Evolutionary conservation across 805 yeast genomes (phyloP).

Genomic region (Kodamaea nitidulidarum): DNA sequence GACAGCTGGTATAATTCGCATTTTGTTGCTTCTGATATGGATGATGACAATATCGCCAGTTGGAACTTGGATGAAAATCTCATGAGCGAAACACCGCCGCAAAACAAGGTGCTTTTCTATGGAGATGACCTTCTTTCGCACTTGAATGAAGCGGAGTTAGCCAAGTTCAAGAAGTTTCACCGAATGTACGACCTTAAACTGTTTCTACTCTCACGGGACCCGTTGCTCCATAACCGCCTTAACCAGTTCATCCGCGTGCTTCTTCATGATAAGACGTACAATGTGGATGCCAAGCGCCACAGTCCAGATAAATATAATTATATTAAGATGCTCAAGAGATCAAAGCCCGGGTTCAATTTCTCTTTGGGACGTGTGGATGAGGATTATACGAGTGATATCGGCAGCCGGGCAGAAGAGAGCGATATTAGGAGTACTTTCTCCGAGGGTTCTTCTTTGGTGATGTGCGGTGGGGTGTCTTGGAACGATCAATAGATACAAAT

Average conservation of each 20-base stretch:
- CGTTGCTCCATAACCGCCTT: constrained; percentile 2
- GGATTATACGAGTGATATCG: constrained; percentile 3
- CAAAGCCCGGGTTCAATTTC: background rate
- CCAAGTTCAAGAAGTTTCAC: constrained; percentile 23
- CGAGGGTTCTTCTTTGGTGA: constrained; percentile 15
- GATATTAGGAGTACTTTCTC: constrained; percentile 11
- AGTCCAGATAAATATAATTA: background rate
- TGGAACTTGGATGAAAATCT: constrained; percentile 34
- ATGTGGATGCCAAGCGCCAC: background rate
- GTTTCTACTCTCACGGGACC: constrained; percentile 8
- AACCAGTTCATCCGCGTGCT: constrained; percentile 6
- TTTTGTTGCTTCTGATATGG: constrained; percentile 11
- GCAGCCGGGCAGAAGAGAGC: background rate
- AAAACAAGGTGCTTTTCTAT: constrained; percentile 18
- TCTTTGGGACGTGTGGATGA: no score
- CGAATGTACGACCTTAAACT: constrained; percentile 13
- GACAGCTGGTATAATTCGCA: constrained; percentile 13
- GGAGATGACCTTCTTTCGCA: constrained; percentile 29
- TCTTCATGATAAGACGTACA: constrained; percentile 3
- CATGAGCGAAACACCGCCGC: constrained; percentile 7
- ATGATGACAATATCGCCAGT: constrained; percentile 34
- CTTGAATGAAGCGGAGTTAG: constrained; percentile 21
- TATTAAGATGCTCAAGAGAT: constrained; percentile 1
- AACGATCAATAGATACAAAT: constrained; percentile 6
- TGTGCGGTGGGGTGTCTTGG: constrained; percentile 17